Conservation (phyloP, 352 stramenopile genomes). For the Globisporangium spinosum region DNA sequence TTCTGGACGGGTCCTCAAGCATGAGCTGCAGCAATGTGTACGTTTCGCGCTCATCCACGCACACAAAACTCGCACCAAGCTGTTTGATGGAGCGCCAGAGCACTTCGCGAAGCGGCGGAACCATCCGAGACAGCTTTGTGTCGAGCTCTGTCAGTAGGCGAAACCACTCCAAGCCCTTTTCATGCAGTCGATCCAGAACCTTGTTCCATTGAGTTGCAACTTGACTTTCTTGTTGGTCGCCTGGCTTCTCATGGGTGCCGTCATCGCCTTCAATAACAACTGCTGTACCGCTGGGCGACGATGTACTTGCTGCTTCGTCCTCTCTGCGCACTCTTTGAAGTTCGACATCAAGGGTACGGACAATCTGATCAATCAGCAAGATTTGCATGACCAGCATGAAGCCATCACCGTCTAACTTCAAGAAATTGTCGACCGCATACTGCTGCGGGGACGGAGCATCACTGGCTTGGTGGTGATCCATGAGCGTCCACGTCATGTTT, state of each 20-base stretch:
- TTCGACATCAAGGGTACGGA: constrained; percentile 53
- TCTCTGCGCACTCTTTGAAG: constrained; percentile 39
- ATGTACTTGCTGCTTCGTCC: constrained; percentile 20
- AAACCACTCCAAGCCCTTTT: constrained; percentile 84
- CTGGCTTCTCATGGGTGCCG: constrained; percentile 17
- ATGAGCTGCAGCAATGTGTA: constrained; percentile 79
- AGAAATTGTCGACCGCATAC: constrained; percentile 48
- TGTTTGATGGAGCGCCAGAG: constrained; percentile 83
- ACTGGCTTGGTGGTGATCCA: constrained; percentile 28
- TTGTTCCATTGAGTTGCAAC: constrained; percentile 29
- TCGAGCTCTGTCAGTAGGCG: constrained; percentile 72
- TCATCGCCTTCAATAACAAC: constrained; percentile 6
- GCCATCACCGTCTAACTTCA: constrained; percentile 61
- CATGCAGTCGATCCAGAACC: constrained; percentile 50
- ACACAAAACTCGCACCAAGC: constrained; percentile 74
- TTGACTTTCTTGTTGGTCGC: constrained; percentile 11
- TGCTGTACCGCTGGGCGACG: neutral
- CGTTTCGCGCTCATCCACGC: constrained; percentile 78
- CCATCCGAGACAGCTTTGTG: constrained; percentile 75
- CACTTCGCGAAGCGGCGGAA: constrained; percentile 78
- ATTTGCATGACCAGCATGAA: constrained; percentile 79
- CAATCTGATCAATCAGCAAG: constrained; percentile 77
- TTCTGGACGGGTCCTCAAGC: constrained; percentile 78
- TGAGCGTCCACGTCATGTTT: constrained; percentile 42
- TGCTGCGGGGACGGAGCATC: constrained; percentile 2